These are phyloP conservation scores for Hippophae gyantsensis DNA, from an alignment of 306 rosid species.

Conservation along the genomic window DNA sequence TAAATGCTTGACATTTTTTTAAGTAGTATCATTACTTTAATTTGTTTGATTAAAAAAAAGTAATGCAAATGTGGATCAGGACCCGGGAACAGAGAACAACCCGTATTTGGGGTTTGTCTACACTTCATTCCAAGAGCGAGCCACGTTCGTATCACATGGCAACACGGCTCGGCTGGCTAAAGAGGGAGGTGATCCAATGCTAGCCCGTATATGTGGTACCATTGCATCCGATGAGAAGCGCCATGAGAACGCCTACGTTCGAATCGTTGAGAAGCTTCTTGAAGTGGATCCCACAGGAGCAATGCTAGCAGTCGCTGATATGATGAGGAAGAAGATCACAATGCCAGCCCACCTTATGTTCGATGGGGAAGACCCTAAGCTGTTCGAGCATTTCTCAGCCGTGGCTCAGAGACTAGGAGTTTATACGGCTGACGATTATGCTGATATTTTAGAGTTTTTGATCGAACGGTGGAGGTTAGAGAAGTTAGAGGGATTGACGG, in stretches of 20 bases:
- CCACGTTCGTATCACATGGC: constrained; percentile 20
- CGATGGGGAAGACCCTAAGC: constrained; percentile 13
- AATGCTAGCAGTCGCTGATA: constrained; percentile 6
- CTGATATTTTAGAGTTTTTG: constrained; percentile 14
- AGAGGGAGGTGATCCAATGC: constrained; percentile 9
- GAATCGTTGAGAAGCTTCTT: constrained; percentile 14
- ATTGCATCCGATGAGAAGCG: constrained; percentile 22
- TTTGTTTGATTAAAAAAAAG: no score
- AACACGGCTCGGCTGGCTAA: constrained; percentile 15
- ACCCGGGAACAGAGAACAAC: constrained; percentile 54
- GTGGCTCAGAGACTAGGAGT: constrained; percentile 16
- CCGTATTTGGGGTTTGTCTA: constrained; percentile 68
- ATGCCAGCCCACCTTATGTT: constrained; percentile 22
- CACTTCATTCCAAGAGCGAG: constrained; percentile 21
- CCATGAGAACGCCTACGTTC: constrained; percentile 18
- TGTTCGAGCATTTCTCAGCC: constrained; percentile 15
- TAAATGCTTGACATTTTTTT: no score
- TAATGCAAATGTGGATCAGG: constrained; percentile 21
- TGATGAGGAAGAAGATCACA: constrained; percentile 19
- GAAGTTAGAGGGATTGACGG: constrained; percentile 13
- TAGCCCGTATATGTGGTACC: constrained; percentile 18
- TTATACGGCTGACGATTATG: constrained; percentile 12
- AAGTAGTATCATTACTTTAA: no score
- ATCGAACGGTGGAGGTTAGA: constrained; percentile 15
- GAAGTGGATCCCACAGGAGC: constrained; percentile 16